Conservation (phyloP, 192 early-diverging fungal genomes). For the Backusella australiensis region DNA sequence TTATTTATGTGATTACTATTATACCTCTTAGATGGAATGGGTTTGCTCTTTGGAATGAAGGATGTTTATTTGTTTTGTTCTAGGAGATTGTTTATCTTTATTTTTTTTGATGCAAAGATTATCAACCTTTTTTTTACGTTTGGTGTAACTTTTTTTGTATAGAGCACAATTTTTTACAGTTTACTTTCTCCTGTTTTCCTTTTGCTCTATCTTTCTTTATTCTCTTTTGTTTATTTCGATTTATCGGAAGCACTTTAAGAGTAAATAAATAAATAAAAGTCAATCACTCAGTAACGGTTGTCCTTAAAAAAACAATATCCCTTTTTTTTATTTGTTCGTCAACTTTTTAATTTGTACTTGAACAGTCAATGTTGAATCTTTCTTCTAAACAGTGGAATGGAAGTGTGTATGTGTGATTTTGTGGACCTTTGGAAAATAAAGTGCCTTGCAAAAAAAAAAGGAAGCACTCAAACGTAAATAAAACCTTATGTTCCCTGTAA, state of each 20-base stretch:
- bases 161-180: not conserved
- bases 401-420: not conserved
- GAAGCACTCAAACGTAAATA: not conserved
- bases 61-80: not conserved
- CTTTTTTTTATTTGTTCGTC: not conserved
- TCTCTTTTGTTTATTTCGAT: not conserved
- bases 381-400: not conserved
- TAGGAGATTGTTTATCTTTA: not conserved
- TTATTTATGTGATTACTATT: not conserved
- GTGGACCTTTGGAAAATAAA: not conserved
- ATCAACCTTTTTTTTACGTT: not conserved
- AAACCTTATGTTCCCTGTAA: not conserved
- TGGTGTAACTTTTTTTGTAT: not conserved
- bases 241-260: not conserved
- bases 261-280: not conserved
- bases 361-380: not conserved
- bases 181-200: not conserved
- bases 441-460: constrained; percentile 2
- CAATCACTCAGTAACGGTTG: not conserved
- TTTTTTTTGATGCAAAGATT: constrained; percentile 5
- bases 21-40: not conserved
- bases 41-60: not conserved
- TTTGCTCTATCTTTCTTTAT: not conserved
- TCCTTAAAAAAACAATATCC: not conserved
- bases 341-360: not conserved